A percentile compares a stretch with the other conserved stretches of the same genome.
phyloP scores from a whole-genome alignment of 2,329 filamentous ascomycete species.

The Epichloe brachyelytri region DNA sequence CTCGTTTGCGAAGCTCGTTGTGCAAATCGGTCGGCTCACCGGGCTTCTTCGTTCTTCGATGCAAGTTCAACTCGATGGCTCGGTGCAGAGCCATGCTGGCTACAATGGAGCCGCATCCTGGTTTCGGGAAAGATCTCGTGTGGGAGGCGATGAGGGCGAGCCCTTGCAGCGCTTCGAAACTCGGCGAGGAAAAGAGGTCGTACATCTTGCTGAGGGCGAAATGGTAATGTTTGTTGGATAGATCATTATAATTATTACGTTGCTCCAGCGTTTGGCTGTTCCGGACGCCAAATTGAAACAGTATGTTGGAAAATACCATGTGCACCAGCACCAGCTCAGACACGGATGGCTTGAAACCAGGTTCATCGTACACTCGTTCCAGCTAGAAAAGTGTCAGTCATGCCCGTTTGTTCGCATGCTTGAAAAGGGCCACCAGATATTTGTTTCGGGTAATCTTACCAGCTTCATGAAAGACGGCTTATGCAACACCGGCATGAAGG shows the following conservation, averaged over 20 bases:
- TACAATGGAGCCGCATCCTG: slow-evolving; percentile 60
- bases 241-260: slow-evolving; percentile 42
- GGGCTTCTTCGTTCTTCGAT: slow-evolving; percentile 49
- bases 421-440: neutral
- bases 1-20: slow-evolving; percentile 63
- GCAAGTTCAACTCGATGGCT: slow-evolving; percentile 63
- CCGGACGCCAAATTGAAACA: slow-evolving; percentile 62
- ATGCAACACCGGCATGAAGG: slow-evolving; percentile 66
- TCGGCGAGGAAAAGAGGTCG: slow-evolving; percentile 47
- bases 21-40: slow-evolving; percentile 42
- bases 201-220: slow-evolving; percentile 58
- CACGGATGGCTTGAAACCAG: slow-evolving; percentile 44
- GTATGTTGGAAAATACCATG: slow-evolving; percentile 68
- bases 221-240: slow-evolving; percentile 68
- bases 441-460: slow-evolving; percentile 29
- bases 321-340: slow-evolving; percentile 60
- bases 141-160: slow-evolving; percentile 59
- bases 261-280: slow-evolving; percentile 46
- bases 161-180: slow-evolving; percentile 58
- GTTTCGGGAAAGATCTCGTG: slow-evolving; percentile 66
- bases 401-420: neutral
- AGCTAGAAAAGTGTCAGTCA: slow-evolving; percentile 27
- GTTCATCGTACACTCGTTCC: slow-evolving; percentile 56
- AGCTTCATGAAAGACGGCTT: slow-evolving; percentile 58
- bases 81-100: slow-evolving; percentile 51